These are phyloP conservation scores for Juglanconis oblonga DNA, from an alignment of 2,329 filamentous ascomycete species.

Conservation along the genomic window DNA sequence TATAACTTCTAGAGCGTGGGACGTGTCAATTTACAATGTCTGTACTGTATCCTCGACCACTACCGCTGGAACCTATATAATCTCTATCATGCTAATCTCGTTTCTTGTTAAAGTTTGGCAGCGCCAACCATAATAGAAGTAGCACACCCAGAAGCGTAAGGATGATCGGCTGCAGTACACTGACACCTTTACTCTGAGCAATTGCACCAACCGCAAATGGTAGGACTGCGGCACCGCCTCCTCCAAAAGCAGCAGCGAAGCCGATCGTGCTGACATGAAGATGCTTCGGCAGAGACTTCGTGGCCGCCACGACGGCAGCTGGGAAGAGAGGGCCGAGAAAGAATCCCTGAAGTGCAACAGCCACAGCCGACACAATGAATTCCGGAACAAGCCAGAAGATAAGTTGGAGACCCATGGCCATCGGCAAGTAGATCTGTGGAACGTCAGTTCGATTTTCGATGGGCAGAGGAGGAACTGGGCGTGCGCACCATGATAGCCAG, in stretches of 20 bases:
- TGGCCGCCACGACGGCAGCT: conserved; percentile 66
- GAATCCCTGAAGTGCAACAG: conserved; percentile 71
- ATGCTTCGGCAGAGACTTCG: conserved; percentile 65
- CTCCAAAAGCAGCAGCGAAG: conserved; percentile 74
- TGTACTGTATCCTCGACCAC: no score
- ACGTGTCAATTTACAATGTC: no score
- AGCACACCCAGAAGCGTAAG: conserved; percentile 46
- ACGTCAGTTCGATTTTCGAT: conserved; percentile 17
- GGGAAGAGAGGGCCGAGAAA: conserved; percentile 79
- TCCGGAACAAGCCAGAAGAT: conserved; percentile 80
- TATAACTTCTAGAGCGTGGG: no score
- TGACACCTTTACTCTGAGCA: conserved; percentile 54
- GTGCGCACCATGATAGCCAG: conserved; percentile 41
- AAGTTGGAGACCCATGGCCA: conserved; percentile 64
- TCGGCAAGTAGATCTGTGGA: conserved; percentile 57
- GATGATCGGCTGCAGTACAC: conserved; percentile 55
- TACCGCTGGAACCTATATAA: no score
- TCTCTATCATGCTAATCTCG: conserved; percentile 26
- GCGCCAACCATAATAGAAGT: conserved; percentile 42
- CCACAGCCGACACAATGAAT: conserved; percentile 71
- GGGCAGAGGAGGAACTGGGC: background rate
- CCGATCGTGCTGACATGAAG: conserved; percentile 77
- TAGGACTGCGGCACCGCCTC: conserved; percentile 66
- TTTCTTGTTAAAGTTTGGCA: conserved; percentile 41
- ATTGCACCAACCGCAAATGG: conserved; percentile 66